Percentiles rank a stretch among this genome's conserved stretches.
phyloP scores from a whole-genome alignment of 345 rosid species.

The Bruguiera gymnorhiza region DNA sequence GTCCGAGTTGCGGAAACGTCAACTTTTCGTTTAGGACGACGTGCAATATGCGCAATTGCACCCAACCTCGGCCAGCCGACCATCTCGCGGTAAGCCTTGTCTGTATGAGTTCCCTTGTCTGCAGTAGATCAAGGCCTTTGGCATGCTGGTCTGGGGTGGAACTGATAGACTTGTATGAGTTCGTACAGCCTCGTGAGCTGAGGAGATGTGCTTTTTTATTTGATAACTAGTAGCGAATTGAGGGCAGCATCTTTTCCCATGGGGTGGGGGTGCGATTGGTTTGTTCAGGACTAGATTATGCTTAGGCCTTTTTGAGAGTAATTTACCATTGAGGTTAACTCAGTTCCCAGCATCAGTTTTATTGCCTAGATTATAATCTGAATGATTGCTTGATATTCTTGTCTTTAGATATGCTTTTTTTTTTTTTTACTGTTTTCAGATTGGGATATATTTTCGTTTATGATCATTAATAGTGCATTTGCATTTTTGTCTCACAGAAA shows the following conservation, averaged over 20 bases:
- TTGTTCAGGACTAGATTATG: not conserved
- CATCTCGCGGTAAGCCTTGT: conserved; percentile 56
- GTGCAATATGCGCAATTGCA: conserved; percentile 97
- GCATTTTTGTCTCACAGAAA: conserved; percentile 46
- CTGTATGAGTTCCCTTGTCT: not conserved
- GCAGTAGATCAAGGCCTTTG: not conserved
- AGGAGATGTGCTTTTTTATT: too few relatives aligned
- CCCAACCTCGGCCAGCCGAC: conserved; percentile 95
- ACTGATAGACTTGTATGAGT: not conserved
- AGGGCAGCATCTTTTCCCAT: too few relatives aligned
- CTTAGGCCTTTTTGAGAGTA: not conserved
- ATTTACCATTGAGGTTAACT: too few relatives aligned
- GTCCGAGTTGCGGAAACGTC: conserved; percentile 96
- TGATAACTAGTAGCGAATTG: not conserved
- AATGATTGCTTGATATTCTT: not conserved
- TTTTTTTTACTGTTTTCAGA: not conserved
- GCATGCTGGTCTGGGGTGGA: not conserved
- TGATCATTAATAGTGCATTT: not conserved
- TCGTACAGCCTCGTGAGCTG: too few relatives aligned
- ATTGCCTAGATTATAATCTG: too few relatives aligned
- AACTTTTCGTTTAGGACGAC: conserved; percentile 96
- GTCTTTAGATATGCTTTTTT: not conserved
- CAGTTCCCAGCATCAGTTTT: too few relatives aligned
- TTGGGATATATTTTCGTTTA: not conserved
- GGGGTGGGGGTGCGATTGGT: not conserved